phyloP scores from a whole-genome alignment of 83 land plant species.

The Diphasiastrum complanatum region DNA sequence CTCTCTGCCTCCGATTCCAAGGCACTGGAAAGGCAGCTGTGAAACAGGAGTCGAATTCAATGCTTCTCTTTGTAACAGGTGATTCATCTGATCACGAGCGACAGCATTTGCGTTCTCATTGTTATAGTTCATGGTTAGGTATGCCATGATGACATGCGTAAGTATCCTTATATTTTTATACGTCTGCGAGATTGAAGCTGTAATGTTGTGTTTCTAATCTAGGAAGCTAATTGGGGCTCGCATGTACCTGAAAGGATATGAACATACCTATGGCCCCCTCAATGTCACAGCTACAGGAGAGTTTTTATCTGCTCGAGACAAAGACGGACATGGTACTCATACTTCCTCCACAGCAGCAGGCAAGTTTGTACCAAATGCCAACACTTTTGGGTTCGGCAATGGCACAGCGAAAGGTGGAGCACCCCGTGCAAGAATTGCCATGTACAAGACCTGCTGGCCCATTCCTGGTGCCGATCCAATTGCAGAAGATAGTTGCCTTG shows the following conservation, averaged over 20 bases:
- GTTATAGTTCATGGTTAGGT: too few relatives aligned
- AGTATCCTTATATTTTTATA: too few relatives aligned
- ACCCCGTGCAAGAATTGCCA: slow-evolving; percentile 37
- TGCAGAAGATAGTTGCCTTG: slow-evolving; percentile 17
- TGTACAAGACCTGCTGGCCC: slow-evolving; percentile 46
- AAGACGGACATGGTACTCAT: slow-evolving; percentile 43
- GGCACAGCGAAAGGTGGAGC: slow-evolving; percentile 55
- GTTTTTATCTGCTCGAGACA: slow-evolving; percentile 28
- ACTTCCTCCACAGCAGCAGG: slow-evolving; percentile 55
- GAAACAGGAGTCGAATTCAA: neutral
- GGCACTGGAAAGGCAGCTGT: neutral
- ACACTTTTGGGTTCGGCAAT: slow-evolving; percentile 31
- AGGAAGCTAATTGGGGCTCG: slow-evolving; percentile 55
- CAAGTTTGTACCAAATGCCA: slow-evolving; percentile 27
- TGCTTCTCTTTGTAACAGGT: neutral
- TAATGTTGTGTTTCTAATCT: too few relatives aligned
- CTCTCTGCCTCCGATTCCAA: neutral
- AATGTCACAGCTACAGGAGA: neutral
- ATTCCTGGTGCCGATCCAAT: neutral
- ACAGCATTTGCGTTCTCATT: too few relatives aligned
- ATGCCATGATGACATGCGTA: too few relatives aligned
- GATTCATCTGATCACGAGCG: too few relatives aligned
- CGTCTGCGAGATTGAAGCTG: too few relatives aligned
- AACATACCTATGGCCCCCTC: neutral
- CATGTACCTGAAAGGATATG: slow-evolving; percentile 32